Conservation (phyloP, 441 rosid species). For the Monsonia emarginata region DNA sequence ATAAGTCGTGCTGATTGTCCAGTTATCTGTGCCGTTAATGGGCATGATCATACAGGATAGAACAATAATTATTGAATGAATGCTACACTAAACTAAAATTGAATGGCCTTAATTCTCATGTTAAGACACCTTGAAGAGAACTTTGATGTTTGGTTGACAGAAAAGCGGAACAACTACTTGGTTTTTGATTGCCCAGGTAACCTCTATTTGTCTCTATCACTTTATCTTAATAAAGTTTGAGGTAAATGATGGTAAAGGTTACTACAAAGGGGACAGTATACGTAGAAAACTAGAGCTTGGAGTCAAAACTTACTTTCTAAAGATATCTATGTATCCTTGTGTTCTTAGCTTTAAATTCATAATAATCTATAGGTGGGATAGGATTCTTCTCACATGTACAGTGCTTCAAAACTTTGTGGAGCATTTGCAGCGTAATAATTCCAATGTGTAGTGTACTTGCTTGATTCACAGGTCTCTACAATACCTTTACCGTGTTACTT, state of each 20-base stretch:
- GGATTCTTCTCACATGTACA: slow-evolving; percentile 84
- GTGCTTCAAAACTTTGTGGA: slow-evolving; percentile 77
- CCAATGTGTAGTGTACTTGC: slow-evolving; percentile 70
- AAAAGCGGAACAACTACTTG: slow-evolving; percentile 64
- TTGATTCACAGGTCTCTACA: slow-evolving; percentile 76
- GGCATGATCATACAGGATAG: too few relatives aligned
- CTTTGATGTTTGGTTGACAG: slow-evolving; percentile 73
- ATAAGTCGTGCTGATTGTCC: too few relatives aligned
- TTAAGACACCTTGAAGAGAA: slow-evolving; percentile 65
- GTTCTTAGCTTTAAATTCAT: slow-evolving; percentile 4
- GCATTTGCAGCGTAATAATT: slow-evolving; percentile 67
- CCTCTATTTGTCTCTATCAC: not conserved
- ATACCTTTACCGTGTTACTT: slow-evolving; percentile 11
- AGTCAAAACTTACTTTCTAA: not conserved
- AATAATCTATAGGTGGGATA: slow-evolving; percentile 59
- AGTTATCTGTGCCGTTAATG: too few relatives aligned
- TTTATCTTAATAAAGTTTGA: not conserved
- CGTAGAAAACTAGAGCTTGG: too few relatives aligned
- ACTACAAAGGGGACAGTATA: not conserved
- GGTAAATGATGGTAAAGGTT: not conserved
- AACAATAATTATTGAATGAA: too few relatives aligned
- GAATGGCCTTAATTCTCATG: slow-evolving; percentile 29
- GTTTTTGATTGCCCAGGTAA: slow-evolving; percentile 81
- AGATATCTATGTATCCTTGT: not conserved
- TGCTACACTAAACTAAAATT: not conserved